Evolutionary conservation across 148 eudicot genomes (phyloP).

Genomic region (Vaccinium corymbosum): DNA sequence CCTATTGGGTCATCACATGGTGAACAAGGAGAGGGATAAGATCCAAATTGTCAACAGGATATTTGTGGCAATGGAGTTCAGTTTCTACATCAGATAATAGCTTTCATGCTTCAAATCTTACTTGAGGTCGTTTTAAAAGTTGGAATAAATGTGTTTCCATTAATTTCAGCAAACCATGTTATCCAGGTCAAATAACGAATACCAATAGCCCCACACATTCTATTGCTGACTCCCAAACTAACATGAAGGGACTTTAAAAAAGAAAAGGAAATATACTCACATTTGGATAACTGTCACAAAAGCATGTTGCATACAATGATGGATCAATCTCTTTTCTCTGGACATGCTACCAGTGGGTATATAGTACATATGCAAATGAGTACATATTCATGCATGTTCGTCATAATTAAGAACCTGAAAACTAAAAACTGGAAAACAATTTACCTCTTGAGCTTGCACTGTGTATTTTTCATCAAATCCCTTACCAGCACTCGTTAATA

Average conservation of each 20-base stretch:
- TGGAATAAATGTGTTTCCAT: not conserved
- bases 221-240: too few species aligned
- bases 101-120: not conserved
- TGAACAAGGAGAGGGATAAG: not conserved
- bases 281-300: not conserved
- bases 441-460: conserved; percentile 47
- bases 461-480: conserved; percentile 16
- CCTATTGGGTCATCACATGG: not conserved
- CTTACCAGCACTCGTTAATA: conserved; percentile 13
- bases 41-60: conserved; percentile 1
- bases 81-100: not conserved
- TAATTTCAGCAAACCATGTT: not conserved
- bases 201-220: not conserved
- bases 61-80: not conserved
- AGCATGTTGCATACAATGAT: not conserved
- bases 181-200: not conserved
- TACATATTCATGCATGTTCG: not conserved
- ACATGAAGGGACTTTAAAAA: not conserved
- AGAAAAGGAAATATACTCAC: not conserved
- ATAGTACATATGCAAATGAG: not conserved
- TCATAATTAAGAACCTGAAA: not conserved
- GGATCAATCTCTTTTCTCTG: conserved; percentile 9
- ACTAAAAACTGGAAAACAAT: conserved; percentile 7
- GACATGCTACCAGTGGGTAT: not conserved
- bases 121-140: not conserved